Base-by-base conservation (phyloP, 306 rosid species). In the Heteromeles arbutifolia region DNA sequence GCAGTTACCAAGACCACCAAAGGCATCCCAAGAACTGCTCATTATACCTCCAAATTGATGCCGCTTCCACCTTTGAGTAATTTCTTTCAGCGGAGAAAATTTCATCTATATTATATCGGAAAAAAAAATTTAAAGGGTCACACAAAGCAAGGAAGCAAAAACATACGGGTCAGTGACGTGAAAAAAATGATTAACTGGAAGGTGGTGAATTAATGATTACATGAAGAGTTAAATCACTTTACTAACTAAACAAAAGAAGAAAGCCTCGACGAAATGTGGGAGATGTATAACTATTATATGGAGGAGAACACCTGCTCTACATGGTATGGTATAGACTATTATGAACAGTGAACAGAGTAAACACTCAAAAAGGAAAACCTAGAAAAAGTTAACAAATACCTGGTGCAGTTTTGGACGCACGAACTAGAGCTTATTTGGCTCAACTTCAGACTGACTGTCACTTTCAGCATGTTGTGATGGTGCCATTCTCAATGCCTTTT, bases 341-440 rank as follows among this genome's bases (percentile, higher is more conserved):
- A 34, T 45, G n/a, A 15, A 9, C 44, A 39, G 44, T 62, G n/a
- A 32, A 31, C 50, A 37, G 37, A 15, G 37, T 13, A 34, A 54
- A 29, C 6, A 39, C 65, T 71, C 9, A 31, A 15, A 19, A 13
- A 15, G 41, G 65, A n/a, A 41, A 8, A 17, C 50, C 69, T 18
- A 39, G 8, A 24, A 26, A 17, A 61, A 53, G 74, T 29, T 34
- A 26, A 53, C 67, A 56, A 48, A 29, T 83, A 86, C 85, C 87
- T 81, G 72, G 11, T 83, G 80, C 48, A 41, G 19, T 39, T 19
- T 62, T 63, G 37, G 71, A 68, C 3, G 50, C 39, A 67, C 25
- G 18, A 19, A 44, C 75, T 66, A 77, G 57, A 64, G 73, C 67
- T 76, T 37, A 57, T 81, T 63, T 8, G 25, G 69, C 37, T 83